Evolutionary conservation across 2,329 filamentous ascomycete species (phyloP), one percentile per base, ranked within the genome.

Genomic region (Colletotrichum filicis): DNA sequence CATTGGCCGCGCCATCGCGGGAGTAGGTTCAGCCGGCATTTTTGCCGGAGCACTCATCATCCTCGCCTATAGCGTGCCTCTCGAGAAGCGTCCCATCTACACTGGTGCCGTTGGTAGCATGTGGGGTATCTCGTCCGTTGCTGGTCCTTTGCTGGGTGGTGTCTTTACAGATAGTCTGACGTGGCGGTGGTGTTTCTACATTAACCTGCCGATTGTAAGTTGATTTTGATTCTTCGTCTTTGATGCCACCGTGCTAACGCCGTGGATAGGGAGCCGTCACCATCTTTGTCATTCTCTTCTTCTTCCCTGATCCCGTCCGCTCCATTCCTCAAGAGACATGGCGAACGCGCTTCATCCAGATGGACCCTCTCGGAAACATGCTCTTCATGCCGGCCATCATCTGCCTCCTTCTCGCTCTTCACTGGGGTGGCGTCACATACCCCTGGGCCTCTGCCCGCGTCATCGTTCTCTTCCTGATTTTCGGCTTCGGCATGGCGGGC

Each of bases 391-490:
- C 80, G 0, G 77, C 83, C 16, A 80, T 87, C 8, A 78, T 87
- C 24, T 88, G 85, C 74, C 80, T 88, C 22, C 76, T 89, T 0
- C 79, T 89, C 0, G 86, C 86, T n/a, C 79, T 89, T 6, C 86
- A 88, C 71, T 89, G 85, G 85, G 85, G 85, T 30, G 85, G 84
- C 8, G 81, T 85, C 35, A 79, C 85, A 22, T 86, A 87, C 67
- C 60, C 88, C 2, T 91, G 89, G 89, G 81, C 77, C 68, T 84
- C 82, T 77, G 79, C 83, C 9, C 82, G 80, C n/a, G 83, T 90
- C 59, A 86, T 90, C 49, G 86, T 85, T 2, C 80, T 90, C 26
- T 85, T 91, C 63, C 81, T 85, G 8, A 85, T 86, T 4, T 85
- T 84, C 16, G 87, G 78, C 2, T 78, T 83, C 1, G 78, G 83